Base-by-base conservation (phyloP, 2,329 filamentous ascomycete genomes). In the Ceratocystis colombiana region DNA sequence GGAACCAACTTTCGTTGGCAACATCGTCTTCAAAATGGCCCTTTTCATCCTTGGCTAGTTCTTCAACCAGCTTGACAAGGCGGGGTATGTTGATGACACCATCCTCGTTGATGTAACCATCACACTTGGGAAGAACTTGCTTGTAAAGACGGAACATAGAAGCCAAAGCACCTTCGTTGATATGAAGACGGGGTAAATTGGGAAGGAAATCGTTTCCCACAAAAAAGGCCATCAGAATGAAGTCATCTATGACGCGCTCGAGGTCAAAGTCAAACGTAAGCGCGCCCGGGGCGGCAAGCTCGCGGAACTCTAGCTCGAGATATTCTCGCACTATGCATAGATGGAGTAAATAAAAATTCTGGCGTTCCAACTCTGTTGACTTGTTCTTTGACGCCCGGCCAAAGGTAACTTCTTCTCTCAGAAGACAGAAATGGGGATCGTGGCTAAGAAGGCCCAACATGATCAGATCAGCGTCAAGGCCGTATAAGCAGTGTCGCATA, bases 201-300 rank as follows among this genome's bases (percentile, higher is more conserved):
- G 94, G 94, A 75, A 99, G 82, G 78, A 99, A 99, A 82, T 99
- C 94, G 76, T 99, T 99, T 74, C 94, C 94, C 72, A 99, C 90
- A 76, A 99, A 99, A 79, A 99, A 99, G 61, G 92, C 93, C 91
- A 99, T 96, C 68, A 99, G 84, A 74, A 99, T 97, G 76, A 99
- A 99, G 79, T 99, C 94, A 75, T 99, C 94, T 77, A 99, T 97
- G 73, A 99, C 86, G 70, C 88, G 85, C 79, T 99, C 94, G 82
- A 99, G 88, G 73, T 99, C 89, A 73, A 95, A 99, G 62, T 84
- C 79, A 72, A 96, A 92, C 50, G 79, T 80, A 71, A 96, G 79
- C 71, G 80, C 79, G 20, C 86, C 88, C 25, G 88, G 83, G 72
- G 87, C 78, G 75, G 94, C 86, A 71, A 99, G 78, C 70, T 96